Conservation (phyloP, 2,329 filamentous ascomycete genomes). For the Ilyonectria mors-panacis region DNA sequence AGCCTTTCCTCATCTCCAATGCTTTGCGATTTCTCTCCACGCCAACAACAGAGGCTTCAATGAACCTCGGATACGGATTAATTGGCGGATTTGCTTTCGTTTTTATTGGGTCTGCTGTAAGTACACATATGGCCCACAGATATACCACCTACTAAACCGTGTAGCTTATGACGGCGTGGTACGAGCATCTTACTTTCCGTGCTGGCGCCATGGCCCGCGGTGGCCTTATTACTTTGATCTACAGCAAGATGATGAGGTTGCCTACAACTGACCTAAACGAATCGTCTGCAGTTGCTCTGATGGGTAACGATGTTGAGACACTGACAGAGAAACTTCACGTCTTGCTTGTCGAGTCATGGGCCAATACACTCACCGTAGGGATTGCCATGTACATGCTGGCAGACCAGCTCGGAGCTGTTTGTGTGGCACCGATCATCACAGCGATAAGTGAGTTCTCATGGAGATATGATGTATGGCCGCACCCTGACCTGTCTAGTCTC, state of each 20-base stretch:
- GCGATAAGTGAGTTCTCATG: slow-evolving; percentile 46
- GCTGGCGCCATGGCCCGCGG: slow-evolving; percentile 50
- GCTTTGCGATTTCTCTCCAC: slow-evolving; percentile 48
- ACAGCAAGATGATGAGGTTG: slow-evolving; percentile 50
- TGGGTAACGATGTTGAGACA: slow-evolving; percentile 53
- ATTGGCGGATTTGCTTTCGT: slow-evolving; percentile 52
- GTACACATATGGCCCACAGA: background rate
- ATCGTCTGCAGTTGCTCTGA: slow-evolving; percentile 50
- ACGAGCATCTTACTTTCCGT: slow-evolving; percentile 51
- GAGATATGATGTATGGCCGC: background rate
- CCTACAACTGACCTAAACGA: slow-evolving; percentile 45
- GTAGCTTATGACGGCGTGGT: slow-evolving; percentile 52
- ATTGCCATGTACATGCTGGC: slow-evolving; percentile 52
- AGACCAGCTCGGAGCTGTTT: slow-evolving; percentile 52
- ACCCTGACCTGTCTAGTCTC: slow-evolving; percentile 36
- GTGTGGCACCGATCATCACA: slow-evolving; percentile 51
- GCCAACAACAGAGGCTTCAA: slow-evolving; percentile 41
- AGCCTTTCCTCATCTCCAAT: slow-evolving; percentile 50
- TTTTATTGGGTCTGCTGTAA: slow-evolving; percentile 51
- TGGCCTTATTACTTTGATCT: slow-evolving; percentile 50
- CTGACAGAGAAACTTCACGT: slow-evolving; percentile 46
- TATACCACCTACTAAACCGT: background rate
- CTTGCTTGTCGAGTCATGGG: slow-evolving; percentile 52
- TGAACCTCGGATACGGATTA: slow-evolving; percentile 50
- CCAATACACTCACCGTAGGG: slow-evolving; percentile 49